Conservation (phyloP, 2,329 filamentous ascomycete genomes). For the Lithohypha guttulata region DNA sequence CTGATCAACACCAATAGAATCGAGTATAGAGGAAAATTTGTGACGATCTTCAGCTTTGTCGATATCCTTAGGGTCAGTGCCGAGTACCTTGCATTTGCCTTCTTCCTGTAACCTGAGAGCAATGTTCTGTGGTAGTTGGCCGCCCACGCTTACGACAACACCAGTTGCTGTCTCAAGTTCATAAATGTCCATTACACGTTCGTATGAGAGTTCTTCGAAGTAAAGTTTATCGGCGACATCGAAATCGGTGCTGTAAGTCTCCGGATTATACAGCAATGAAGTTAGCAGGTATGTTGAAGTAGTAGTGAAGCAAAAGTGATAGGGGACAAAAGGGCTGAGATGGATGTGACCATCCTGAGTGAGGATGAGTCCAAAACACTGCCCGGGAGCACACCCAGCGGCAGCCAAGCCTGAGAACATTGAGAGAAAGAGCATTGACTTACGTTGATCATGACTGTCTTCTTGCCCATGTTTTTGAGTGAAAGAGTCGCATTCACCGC, state of each 20-base stretch:
- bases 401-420: too few relatives aligned
- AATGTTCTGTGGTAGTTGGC: constrained; percentile 95
- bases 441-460: constrained; percentile 94
- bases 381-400: too few relatives aligned
- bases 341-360: too few relatives aligned
- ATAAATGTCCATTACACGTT: constrained; percentile 98
- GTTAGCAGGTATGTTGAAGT: constrained; percentile 50
- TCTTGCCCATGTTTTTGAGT: constrained; percentile 76
- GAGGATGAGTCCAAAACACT: constrained; percentile 4
- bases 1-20: constrained; percentile 93
- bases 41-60: constrained; percentile 97
- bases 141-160: constrained; percentile 90
- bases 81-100: constrained; percentile 80
- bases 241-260: constrained; percentile 74
- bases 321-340: too few relatives aligned
- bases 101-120: constrained; percentile 85
- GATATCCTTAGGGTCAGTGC: constrained; percentile 86
- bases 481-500: constrained; percentile 81
- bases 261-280: constrained; percentile 53
- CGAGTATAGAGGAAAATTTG: constrained; percentile 95
- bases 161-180: constrained; percentile 77
- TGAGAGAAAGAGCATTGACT: constrained; percentile 27
- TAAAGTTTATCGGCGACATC: constrained; percentile 86
- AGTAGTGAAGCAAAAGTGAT: constrained; percentile 6
- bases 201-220: constrained; percentile 93